These are phyloP conservation scores for Mycena olivaceomarginata DNA, from an alignment of 768 basidiomycete genomes.

Conservation along the genomic window DNA sequence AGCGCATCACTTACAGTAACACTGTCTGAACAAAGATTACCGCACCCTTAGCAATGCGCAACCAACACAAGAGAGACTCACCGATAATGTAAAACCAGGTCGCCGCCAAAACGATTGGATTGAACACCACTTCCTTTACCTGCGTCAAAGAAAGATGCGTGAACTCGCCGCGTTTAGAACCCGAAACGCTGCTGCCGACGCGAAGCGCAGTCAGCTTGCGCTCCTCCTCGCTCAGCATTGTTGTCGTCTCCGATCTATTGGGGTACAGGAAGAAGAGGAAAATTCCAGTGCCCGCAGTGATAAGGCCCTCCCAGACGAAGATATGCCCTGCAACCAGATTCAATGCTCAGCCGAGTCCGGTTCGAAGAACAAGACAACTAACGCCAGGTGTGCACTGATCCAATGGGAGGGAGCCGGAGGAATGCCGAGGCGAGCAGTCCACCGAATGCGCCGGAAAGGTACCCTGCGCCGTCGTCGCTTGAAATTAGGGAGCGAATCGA, in stretches of 20 bases:
- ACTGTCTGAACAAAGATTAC: background rate
- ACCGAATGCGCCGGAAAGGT: conserved; percentile 29
- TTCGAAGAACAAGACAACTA: background rate
- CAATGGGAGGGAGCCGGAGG: conserved; percentile 10
- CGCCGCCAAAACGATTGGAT: conserved; percentile 12
- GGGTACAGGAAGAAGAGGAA: conserved; percentile 55
- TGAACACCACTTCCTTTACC: background rate
- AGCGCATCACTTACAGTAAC: conserved; percentile 1
- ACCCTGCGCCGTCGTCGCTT: background rate
- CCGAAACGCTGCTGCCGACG: background rate
- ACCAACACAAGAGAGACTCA: background rate
- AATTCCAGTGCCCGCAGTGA: conserved; percentile 51
- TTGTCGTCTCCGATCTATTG: conserved; percentile 56
- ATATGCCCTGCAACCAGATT: conserved; percentile 8
- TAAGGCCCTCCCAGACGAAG: conserved; percentile 30
- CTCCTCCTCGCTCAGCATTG: conserved; percentile 55
- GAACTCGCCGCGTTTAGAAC: background rate
- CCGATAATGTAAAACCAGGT: conserved; percentile 16
- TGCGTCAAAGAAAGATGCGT: conserved; percentile 4
- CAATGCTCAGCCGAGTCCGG: background rate
- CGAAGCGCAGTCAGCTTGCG: conserved; percentile 52
- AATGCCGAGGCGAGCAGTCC: conserved; percentile 20
- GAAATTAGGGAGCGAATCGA: background rate
- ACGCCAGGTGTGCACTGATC: conserved; percentile 23
- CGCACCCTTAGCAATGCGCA: too few species aligned